phyloP scores from a whole-genome alignment of 768 basidiomycete species.

The Stropharia rugosoannulata region DNA sequence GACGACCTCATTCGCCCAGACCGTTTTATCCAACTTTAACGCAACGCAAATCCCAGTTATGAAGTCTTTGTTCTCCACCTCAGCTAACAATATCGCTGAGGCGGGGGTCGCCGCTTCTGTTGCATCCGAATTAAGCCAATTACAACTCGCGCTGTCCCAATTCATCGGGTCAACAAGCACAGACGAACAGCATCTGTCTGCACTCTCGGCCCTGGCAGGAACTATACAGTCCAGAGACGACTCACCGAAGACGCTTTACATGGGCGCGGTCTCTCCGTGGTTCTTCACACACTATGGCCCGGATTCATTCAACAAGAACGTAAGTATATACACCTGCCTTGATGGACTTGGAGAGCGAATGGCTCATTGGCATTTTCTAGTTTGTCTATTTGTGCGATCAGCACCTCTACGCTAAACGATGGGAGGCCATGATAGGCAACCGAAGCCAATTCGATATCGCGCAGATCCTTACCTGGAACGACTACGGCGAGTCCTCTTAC shows the following conservation, averaged over 20 bases:
- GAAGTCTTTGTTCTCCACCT: conserved; percentile 8
- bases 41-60: neutral
- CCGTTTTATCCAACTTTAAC: conserved; percentile 22
- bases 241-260: conserved; percentile 31
- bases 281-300: conserved; percentile 79
- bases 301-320: conserved; percentile 73
- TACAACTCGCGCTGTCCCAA: conserved; percentile 29
- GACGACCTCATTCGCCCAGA: conserved; percentile 38
- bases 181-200: conserved; percentile 55
- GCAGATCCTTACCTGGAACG: conserved; percentile 69
- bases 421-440: conserved; percentile 62
- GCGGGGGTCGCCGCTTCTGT: conserved; percentile 17
- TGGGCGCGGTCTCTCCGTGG: conserved; percentile 66
- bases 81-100: conserved; percentile 10
- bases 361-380: conserved; percentile 25
- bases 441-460: conserved; percentile 60
- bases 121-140: conserved; percentile 19
- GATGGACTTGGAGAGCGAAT: neutral
- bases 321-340: conserved; percentile 25
- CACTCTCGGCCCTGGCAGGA: conserved; percentile 30
- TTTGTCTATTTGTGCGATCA: conserved; percentile 68
- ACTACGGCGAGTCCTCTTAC: conserved; percentile 79
- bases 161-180: conserved; percentile 48
- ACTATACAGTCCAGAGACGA: conserved; percentile 24
- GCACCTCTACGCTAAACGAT: conserved; percentile 63